Percentiles rank a stretch among this genome's conserved stretches.
Conservation (phyloP, 1,284 basidiomycete genomes). For the Pseudozyma pruni region DNA sequence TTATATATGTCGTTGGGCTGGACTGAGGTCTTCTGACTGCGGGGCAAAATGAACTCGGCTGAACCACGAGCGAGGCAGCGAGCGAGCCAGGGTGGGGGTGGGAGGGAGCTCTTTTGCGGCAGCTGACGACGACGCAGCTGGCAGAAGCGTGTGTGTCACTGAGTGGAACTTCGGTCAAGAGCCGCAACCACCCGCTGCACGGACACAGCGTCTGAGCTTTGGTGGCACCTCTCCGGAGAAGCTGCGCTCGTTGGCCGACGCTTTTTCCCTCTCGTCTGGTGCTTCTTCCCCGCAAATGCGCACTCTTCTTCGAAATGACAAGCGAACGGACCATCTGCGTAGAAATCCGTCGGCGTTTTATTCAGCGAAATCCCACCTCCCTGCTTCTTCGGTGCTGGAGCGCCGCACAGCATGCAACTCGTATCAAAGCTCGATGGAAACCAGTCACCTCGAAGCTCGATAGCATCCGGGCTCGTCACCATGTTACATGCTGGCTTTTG, state of each 20-base stretch:
- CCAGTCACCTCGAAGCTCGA: no score
- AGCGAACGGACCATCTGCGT: slow-evolving; percentile 2
- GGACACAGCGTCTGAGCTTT: background rate
- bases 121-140: slow-evolving; percentile 1
- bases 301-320: no score
- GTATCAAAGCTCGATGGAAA: no score
- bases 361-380: background rate
- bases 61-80: background rate
- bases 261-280: background rate
- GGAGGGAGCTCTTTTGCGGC: slow-evolving; percentile 8
- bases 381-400: no score
- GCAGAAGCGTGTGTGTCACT: background rate
- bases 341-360: background rate
- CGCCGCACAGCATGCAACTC: no score
- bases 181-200: slow-evolving; percentile 9
- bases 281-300: background rate
- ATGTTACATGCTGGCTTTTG: background rate
- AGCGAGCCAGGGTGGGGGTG: background rate
- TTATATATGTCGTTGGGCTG: slow-evolving; percentile 12
- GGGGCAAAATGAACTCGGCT: slow-evolving; percentile 13
- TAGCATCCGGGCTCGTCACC: background rate
- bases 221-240: background rate
- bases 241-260: background rate
- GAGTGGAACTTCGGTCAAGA: slow-evolving; percentile 32
- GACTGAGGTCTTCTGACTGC: slow-evolving; percentile 7